phyloP scores from a whole-genome alignment of 768 basidiomycete genomes.

The Trametes villosa region DNA sequence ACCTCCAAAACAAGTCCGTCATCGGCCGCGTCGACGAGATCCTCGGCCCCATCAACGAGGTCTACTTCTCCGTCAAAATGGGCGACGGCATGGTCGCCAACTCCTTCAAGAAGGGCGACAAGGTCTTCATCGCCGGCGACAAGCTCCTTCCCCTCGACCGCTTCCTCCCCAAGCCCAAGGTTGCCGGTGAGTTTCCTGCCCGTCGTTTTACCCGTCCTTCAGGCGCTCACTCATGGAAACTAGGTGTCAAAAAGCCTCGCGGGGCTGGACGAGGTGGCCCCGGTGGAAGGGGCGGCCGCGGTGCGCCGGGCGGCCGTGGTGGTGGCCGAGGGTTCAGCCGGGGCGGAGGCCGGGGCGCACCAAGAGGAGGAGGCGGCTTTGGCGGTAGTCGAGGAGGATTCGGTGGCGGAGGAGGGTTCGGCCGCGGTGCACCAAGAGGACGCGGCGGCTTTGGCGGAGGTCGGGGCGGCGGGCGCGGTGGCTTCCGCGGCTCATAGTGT shows the following conservation, averaged over 20 bases:
- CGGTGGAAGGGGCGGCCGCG: slow-evolving; percentile 31
- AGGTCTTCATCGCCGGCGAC: slow-evolving; percentile 97
- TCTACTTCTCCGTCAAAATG: slow-evolving; percentile 98
- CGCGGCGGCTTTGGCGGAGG: slow-evolving; percentile 49
- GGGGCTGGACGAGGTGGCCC: slow-evolving; percentile 20
- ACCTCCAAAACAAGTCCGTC: slow-evolving; percentile 92
- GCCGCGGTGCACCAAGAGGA: slow-evolving; percentile 42
- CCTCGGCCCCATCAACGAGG: slow-evolving; percentile 98
- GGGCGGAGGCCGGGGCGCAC: slow-evolving; percentile 51
- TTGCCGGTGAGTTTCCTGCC: slow-evolving; percentile 50
- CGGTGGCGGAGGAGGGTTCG: no score
- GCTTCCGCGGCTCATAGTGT: slow-evolving; percentile 55
- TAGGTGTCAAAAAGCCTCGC: slow-evolving; percentile 44
- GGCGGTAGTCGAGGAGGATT: slow-evolving; percentile 46
- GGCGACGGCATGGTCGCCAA: slow-evolving; percentile 92
- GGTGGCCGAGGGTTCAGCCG: slow-evolving; percentile 53
- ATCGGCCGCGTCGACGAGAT: slow-evolving; percentile 99
- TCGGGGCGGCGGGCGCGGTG: slow-evolving; percentile 41
- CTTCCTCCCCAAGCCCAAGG: slow-evolving; percentile 96
- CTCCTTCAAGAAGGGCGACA: slow-evolving; percentile 97
- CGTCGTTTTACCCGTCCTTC: not conserved
- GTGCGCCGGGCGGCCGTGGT: slow-evolving; percentile 42
- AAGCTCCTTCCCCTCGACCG: slow-evolving; percentile 95
- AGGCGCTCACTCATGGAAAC: not conserved
- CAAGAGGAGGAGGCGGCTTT: slow-evolving; percentile 41